Base-by-base conservation (phyloP, 306 rosid species). In the Prunus kanzakura region DNA sequence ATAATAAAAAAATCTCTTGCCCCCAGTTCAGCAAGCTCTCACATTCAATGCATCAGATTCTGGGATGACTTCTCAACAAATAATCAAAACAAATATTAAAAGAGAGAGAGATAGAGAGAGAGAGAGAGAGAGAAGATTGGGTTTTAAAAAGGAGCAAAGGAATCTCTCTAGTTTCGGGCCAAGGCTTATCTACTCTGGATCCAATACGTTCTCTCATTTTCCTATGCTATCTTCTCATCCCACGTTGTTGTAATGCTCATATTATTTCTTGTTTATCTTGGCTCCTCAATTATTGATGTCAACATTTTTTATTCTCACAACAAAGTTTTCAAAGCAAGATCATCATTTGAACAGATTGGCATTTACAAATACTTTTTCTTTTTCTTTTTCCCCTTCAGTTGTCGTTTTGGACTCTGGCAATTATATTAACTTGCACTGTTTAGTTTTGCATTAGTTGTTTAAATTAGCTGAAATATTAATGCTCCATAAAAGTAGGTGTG, bases 31-130 rank as follows among this genome's bases (percentile, higher is more conserved):
- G 8, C 41, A 0, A 56, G 71, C 49, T 82, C 76, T 73, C 86
- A 81, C 78, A 66, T 86, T 77, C 85, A 84, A 45, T 80, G 90
- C 78, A 90, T 86, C 89, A 30, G 87, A 84, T 82, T 87, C 83
- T 56, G 74, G 63, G 82, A 69, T 22, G 86, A 84, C 87, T 78
- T 85, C 70, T 52, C 73, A 58, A 76, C 82, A 82, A 84, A 85
- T 69, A 85, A 82, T 43, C 16, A 63, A 62, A 58, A 74, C 18
- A 22, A 69, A 67, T 15, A 61, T 67, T 77, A 72, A 73, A 3
- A 71, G 3, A 54, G 10, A 20, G 22, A 67, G 13, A 29, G n/a
- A 19, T 1, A 23, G 25, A 23, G 25, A 23, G 25, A 25, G 27
- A 25, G 27, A 25, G 5, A 1, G 16, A 30, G 9, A 11, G n/a